Conservation (phyloP, 495 filamentous ascomycete genomes). For the Penicillium nucicola region DNA sequence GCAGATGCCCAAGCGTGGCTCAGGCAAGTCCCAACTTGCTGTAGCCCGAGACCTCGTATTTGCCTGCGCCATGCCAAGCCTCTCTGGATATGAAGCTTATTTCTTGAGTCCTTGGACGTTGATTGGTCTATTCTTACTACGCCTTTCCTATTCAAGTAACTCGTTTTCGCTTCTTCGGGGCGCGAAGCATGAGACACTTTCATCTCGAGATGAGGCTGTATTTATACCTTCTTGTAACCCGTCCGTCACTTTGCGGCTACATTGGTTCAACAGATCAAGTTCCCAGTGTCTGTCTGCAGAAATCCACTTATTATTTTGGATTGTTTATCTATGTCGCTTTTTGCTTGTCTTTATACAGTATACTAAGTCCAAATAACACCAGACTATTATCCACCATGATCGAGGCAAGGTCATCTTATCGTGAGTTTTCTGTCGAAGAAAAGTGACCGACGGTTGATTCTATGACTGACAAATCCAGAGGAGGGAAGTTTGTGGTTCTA, state of each 20-base stretch:
- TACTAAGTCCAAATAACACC: background rate
- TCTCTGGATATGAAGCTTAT: conserved; percentile 1
- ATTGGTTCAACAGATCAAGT: no score
- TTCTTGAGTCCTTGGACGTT: background rate
- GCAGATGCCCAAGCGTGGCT: no score
- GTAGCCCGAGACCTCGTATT: conserved; percentile 18
- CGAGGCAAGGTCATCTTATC: conserved; percentile 14
- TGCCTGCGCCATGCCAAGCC: conserved; percentile 1
- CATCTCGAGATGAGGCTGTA: background rate
- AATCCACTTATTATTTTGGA: no score
- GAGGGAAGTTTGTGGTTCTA: conserved; percentile 63
- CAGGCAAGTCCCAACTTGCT: no score
- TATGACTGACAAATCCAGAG: conserved; percentile 24
- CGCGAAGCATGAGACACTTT: background rate
- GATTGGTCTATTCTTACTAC: background rate
- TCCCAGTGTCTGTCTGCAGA: no score
- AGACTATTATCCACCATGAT: conserved; percentile 9
- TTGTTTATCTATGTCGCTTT: no score
- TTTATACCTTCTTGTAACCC: background rate
- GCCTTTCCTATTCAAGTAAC: conserved; percentile 9
- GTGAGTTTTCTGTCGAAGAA: conserved; percentile 4
- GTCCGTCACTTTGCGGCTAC: no score
- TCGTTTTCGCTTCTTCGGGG: conserved; percentile 24
- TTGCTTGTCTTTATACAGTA: background rate
- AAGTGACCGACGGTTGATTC: conserved; percentile 1